Evolutionary conservation across 140 eudicot species (phyloP).

Genomic region (Cichorium intybus): DNA sequence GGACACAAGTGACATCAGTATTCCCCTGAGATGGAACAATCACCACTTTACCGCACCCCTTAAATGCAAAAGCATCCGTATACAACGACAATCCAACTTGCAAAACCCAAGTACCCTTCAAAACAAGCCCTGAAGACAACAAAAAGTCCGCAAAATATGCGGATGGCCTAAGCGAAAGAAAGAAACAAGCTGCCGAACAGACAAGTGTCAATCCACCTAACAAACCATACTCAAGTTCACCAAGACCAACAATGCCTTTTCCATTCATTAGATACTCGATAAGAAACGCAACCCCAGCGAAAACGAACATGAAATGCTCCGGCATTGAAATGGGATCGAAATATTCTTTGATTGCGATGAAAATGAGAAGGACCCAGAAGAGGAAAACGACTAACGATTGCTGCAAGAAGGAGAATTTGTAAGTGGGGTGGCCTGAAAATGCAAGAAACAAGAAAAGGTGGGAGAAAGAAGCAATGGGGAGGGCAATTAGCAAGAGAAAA

Average conservation of each 20-base stretch:
- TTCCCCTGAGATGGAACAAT: constrained; percentile 22
- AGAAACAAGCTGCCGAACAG: constrained; percentile 64
- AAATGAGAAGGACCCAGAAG: constrained; percentile 66
- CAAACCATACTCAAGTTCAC: constrained; percentile 40
- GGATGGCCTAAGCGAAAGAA: constrained; percentile 49
- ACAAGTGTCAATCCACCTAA: constrained; percentile 56
- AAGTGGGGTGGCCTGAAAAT: constrained; percentile 60
- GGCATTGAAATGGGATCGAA: constrained; percentile 37
- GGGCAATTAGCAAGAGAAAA: constrained; percentile 48
- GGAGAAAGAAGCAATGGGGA: constrained; percentile 65
- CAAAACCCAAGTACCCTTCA: constrained; percentile 81
- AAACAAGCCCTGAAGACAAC: constrained; percentile 53
- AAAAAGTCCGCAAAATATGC: constrained; percentile 65
- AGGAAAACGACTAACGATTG: constrained; percentile 58
- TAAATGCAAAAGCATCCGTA: constrained; percentile 50
- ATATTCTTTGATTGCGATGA: constrained; percentile 40
- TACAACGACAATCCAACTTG: constrained; percentile 71
- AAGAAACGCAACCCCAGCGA: constrained; percentile 52
- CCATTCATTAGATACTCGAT: constrained; percentile 56
- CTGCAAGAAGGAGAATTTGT: constrained; percentile 58
- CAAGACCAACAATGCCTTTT: constrained; percentile 53
- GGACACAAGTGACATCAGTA: constrained; percentile 64
- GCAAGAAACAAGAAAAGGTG: constrained; percentile 47
- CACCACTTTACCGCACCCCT: constrained; percentile 58
- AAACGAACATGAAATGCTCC: constrained; percentile 43